Base-by-base conservation (phyloP, 805 yeast genomes). In the Wickerhamomyces silvicola region DNA sequence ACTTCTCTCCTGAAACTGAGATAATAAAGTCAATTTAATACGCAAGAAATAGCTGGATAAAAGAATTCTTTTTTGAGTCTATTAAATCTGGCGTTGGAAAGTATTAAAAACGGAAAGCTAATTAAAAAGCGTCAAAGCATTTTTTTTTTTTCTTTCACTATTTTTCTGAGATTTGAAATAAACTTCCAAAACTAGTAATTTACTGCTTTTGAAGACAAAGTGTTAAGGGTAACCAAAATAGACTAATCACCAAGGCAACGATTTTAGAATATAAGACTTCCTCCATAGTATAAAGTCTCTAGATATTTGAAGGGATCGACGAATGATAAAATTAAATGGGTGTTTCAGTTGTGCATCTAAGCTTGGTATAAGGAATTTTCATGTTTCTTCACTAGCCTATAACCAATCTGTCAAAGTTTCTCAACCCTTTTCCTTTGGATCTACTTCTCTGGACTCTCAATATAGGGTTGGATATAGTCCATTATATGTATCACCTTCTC, bases 401-500 rank as follows among this genome's bases (percentile, higher is more conserved):
- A n/a, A 21, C 9, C 18, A 18, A 2, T n/a, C 14, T 42, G 62
- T 47, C 27, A 51, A 49, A 30, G 49, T 72, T 11, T 56, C 66
- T 27, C 58, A 60, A 18, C 71, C 73, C 1, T 60, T 66, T 4
- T 43, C 62, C 1, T 36, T 66, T 10, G 54, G 61, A 19, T 48
- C 65, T 11, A 66, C 65, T 10, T 65, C 66, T n/a, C 50, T 81
- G 16, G 77, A 77, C 6, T 50, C 60, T 5, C 64, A 75, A 17
- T 69, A 51, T 36, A 57, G 85, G 32, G 57, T 77, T 6, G 75
- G 82, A 3, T 70, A 75, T 45, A 65, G 64, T 38, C 81, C 88
- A 4, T 44, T 82, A 17, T 82, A 82, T 45, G 71, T 65, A 30
- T 75, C 81, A 1, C 85, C 87, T 0, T 64, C 77, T 3, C 63